Percentiles rank a stretch among this genome's conserved stretches.
phyloP scores from a whole-genome alignment of 345 rosid genomes.

The Barbarea vulgaris region DNA sequence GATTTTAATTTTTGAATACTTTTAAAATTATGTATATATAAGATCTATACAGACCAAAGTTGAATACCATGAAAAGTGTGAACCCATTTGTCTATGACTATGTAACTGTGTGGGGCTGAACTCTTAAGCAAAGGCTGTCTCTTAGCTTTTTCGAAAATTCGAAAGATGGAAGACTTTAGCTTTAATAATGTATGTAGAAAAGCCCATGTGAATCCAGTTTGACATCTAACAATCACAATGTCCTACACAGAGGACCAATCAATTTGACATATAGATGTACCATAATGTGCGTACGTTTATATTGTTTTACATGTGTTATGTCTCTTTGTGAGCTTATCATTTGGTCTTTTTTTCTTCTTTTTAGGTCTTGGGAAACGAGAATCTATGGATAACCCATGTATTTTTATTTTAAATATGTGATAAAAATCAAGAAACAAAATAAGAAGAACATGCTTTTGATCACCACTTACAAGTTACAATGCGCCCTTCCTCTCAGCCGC shows the following conservation, averaged over 20 bases:
- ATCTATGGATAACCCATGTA: constrained; percentile 21
- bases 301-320: constrained; percentile 40
- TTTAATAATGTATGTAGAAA: constrained; percentile 31
- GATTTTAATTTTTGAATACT: background rate
- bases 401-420: background rate
- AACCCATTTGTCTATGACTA: constrained; percentile 26
- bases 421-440: background rate
- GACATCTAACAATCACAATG: constrained; percentile 41
- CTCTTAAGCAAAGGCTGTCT: constrained; percentile 36
- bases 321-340: constrained; percentile 38
- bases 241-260: constrained; percentile 39
- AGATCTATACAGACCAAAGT: constrained; percentile 1
- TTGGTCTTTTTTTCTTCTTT: constrained; percentile 11
- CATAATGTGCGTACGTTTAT: constrained; percentile 28
- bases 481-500: background rate
- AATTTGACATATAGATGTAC: constrained; percentile 24
- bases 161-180: constrained; percentile 30
- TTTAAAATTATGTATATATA: background rate
- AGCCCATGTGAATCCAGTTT: constrained; percentile 36
- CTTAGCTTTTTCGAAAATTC: constrained; percentile 19
- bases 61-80: constrained; percentile 26
- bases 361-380: constrained; percentile 20
- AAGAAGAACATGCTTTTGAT: background rate
- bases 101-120: constrained; percentile 32
- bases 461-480: background rate